These are phyloP conservation scores for Aspergillus biplanus DNA, from an alignment of 495 filamentous ascomycete species.

Conservation along the genomic window DNA sequence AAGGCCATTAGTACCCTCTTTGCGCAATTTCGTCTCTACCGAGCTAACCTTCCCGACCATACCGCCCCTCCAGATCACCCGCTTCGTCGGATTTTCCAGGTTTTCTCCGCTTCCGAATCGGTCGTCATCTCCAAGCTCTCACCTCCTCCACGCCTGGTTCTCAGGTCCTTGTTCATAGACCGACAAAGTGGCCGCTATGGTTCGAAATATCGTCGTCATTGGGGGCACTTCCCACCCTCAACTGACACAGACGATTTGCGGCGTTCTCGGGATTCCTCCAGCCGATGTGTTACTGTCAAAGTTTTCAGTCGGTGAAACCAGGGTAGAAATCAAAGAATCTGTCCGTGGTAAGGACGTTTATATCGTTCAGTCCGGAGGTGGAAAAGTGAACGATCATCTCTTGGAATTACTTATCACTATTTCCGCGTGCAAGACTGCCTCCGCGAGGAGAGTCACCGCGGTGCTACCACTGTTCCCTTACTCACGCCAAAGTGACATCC, in stretches of 20 bases:
- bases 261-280: conserved; percentile 79
- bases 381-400: conserved; percentile 92
- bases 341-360: conserved; percentile 98
- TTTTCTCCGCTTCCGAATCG: conserved; percentile 35
- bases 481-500: conserved; percentile 90
- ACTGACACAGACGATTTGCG: conserved; percentile 83
- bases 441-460: conserved; percentile 86
- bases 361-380: conserved; percentile 88
- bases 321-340: conserved; percentile 92
- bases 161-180: conserved; percentile 10
- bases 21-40: conserved; percentile 17
- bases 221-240: conserved; percentile 90
- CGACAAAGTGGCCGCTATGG: conserved; percentile 59
- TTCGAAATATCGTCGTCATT: conserved; percentile 93
- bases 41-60: conserved; percentile 32
- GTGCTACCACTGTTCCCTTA: conserved; percentile 97
- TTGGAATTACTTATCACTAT: conserved; percentile 96
- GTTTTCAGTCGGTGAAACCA: conserved; percentile 92
- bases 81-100: conserved; percentile 36
- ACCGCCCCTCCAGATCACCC: conserved; percentile 42
- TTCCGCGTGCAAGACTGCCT: conserved; percentile 95
- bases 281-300: conserved; percentile 84
- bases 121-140: conserved; percentile 23
- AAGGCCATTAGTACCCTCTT: conserved; percentile 24
- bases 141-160: conserved; percentile 14